Percentiles rank a stretch among this genome's conserved stretches.
Conservation (phyloP, 1,284 basidiomycete species). For the Cystobasidiaceae sp. region DNA sequence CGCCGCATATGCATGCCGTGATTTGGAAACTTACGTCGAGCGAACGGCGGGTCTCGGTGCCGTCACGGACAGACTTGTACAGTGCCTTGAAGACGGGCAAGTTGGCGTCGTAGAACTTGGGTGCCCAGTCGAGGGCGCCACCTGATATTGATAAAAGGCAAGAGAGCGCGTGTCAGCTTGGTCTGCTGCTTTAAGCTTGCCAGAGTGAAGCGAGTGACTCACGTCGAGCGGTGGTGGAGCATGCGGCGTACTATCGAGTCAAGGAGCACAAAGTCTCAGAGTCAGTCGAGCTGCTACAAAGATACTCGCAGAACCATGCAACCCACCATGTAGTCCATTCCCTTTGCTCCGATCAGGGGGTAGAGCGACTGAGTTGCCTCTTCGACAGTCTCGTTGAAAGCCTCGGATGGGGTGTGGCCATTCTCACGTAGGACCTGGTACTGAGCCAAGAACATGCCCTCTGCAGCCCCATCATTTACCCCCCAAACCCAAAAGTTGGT, state of each 20-base stretch:
- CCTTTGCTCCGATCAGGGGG: slow-evolving; percentile 79
- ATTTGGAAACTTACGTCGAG: no score
- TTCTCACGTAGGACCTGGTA: slow-evolving; percentile 98
- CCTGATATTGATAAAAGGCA: no score
- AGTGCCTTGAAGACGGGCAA: slow-evolving; percentile 88
- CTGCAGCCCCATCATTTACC: slow-evolving; percentile 51
- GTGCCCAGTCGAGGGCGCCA: slow-evolving; percentile 81
- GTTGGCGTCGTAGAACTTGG: slow-evolving; percentile 89
- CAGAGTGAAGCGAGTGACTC: no score
- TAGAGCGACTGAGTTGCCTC: slow-evolving; percentile 98
- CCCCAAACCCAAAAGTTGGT: no score
- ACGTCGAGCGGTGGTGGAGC: slow-evolving; percentile 97
- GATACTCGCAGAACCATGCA: no score
- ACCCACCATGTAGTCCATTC: slow-evolving; percentile 94
- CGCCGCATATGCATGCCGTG: no score
- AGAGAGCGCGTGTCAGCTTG: no score
- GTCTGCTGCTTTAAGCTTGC: no score
- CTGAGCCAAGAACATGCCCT: slow-evolving; percentile 98
- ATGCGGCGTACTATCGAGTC: slow-evolving; percentile 56
- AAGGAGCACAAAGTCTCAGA: background rate
- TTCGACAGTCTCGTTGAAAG: slow-evolving; percentile 99
- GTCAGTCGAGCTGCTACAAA: no score
- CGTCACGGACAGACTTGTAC: slow-evolving; percentile 89
- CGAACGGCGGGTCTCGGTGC: slow-evolving; percentile 92
- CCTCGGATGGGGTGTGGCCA: slow-evolving; percentile 95